A percentile compares a stretch with the other conserved stretches of the same genome.
Conservation (phyloP, 2,329 filamentous ascomycete species). For the Talaromyces piceae region DNA sequence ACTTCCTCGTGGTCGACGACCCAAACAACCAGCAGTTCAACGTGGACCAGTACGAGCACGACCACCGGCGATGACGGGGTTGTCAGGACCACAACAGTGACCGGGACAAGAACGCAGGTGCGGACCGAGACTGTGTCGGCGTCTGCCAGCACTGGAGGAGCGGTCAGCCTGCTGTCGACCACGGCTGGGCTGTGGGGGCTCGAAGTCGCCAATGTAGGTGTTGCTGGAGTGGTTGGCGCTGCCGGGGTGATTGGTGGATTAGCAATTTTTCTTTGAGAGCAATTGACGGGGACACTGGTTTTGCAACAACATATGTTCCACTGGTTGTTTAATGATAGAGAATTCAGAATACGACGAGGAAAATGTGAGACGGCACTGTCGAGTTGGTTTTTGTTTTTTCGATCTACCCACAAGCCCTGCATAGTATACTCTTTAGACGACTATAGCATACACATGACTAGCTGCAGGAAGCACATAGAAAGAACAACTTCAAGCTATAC, state of each 20-base stretch:
- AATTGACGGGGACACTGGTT: not conserved
- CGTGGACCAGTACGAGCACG: not conserved
- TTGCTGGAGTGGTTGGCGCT: not conserved
- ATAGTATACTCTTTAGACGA: too few species aligned
- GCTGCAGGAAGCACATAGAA: too few species aligned
- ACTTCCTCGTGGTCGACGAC: not conserved
- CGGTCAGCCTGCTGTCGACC: not conserved
- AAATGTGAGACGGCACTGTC: not conserved
- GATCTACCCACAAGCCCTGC: too few species aligned
- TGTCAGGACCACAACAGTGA: conserved; percentile 1
- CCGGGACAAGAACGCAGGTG: not conserved
- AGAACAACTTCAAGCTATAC: too few species aligned
- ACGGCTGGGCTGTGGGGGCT: not conserved
- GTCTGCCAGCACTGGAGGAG: conserved; percentile 5
- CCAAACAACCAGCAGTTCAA: not conserved
- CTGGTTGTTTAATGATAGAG: not conserved
- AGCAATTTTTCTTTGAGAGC: not conserved
- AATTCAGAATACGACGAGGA: not conserved
- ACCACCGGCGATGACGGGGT: not conserved
- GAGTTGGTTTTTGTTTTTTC: too few species aligned
- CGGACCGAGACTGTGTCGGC: not conserved
- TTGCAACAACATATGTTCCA: not conserved
- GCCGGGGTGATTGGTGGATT: conserved; percentile 4
- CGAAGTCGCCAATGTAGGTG: not conserved
- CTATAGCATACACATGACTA: too few species aligned